Conservation (phyloP, 2,329 filamentous ascomycete species). For the Aspergillus sp. region DNA sequence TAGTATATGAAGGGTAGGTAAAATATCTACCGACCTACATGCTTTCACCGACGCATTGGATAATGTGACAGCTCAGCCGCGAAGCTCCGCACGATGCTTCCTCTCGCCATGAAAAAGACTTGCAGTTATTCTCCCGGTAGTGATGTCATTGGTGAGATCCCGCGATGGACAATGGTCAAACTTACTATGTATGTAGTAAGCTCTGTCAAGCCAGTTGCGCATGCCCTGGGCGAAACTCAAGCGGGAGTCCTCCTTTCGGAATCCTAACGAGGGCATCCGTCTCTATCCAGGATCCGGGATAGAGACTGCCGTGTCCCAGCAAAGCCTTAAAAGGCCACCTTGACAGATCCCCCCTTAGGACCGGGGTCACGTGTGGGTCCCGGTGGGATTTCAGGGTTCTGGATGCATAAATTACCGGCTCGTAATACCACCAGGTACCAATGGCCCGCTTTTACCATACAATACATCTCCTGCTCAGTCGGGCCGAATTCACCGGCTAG, state of each 20-base stretch:
- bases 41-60: conserved; percentile 3
- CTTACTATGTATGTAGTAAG: too few species aligned
- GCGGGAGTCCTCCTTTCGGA: not conserved
- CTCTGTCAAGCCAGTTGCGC: not conserved
- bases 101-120: not conserved
- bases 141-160: not conserved
- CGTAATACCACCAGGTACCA: conserved; percentile 12
- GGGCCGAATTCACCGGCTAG: not conserved
- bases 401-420: conserved; percentile 19
- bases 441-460: conserved; percentile 6
- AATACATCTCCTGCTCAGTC: conserved; percentile 1
- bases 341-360: conserved; percentile 17
- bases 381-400: conserved; percentile 20
- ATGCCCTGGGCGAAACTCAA: not conserved
- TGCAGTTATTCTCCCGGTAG: not conserved
- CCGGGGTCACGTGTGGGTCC: conserved; percentile 21
- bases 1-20: not conserved
- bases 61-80: conserved; percentile 8
- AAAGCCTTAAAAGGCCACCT: conserved; percentile 22
- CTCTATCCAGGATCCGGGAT: not conserved
- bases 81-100: conserved; percentile 6
- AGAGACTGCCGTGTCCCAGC: not conserved
- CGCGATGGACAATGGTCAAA: not conserved
- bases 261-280: not conserved
- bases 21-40: conserved; percentile 6